Evolutionary conservation across 768 basidiomycete species (phyloP).

Genomic region (Pleurotus djamor): DNA sequence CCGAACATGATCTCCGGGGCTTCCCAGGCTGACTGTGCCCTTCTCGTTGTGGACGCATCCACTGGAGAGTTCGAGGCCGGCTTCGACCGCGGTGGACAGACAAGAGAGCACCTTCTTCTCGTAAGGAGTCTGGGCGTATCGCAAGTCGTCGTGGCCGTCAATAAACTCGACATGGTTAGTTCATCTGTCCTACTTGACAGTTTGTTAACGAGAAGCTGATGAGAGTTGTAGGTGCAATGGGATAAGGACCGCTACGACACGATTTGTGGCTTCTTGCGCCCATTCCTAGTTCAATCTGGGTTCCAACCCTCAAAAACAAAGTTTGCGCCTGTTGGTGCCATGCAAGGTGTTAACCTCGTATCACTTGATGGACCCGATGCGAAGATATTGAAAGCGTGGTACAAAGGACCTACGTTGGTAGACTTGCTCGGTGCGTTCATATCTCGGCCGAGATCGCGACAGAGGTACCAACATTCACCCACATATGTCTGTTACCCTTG

Average conservation of each 20-base stretch:
- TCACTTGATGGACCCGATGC: constrained; percentile 45
- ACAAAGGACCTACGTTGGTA: constrained; percentile 80
- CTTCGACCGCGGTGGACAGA: constrained; percentile 93
- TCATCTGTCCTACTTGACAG: background rate
- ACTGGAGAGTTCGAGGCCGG: constrained; percentile 95
- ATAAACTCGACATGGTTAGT: constrained; percentile 89
- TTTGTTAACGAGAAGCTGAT: background rate
- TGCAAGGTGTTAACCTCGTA: constrained; percentile 84
- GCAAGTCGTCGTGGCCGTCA: constrained; percentile 89
- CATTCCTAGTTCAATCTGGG: constrained; percentile 87
- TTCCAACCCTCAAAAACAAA: constrained; percentile 76
- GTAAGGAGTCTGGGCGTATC: constrained; percentile 91
- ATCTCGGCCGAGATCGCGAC: background rate
- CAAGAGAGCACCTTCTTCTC: constrained; percentile 89
- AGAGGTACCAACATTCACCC: background rate
- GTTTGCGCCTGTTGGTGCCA: constrained; percentile 89
- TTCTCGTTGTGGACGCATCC: constrained; percentile 89
- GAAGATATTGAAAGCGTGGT: constrained; percentile 65
- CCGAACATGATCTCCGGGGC: constrained; percentile 99
- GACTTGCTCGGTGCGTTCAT: constrained; percentile 67
- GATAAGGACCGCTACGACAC: constrained; percentile 80
- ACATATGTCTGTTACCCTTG: background rate
- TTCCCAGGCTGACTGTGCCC: constrained; percentile 92
- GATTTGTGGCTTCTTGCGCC: constrained; percentile 68
- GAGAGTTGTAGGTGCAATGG: constrained; percentile 75